Base-by-base conservation (phyloP, 139 green algal genomes). In the Edaphochlamys debaryana region DNA sequence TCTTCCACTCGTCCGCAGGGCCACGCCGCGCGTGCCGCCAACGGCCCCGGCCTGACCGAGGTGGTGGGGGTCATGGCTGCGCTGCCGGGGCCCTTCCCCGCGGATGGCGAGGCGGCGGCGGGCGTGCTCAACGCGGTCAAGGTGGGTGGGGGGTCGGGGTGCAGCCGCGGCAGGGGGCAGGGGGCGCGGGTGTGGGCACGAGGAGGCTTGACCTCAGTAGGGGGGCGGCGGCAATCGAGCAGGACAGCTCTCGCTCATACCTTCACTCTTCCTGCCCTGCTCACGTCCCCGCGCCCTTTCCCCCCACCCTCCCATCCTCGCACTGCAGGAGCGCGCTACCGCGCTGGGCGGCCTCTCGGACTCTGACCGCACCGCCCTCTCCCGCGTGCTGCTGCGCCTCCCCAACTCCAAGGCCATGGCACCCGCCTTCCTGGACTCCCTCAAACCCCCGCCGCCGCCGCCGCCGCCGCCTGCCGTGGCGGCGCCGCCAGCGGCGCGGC, bases 71-170 rank as follows among this genome's bases (percentile, higher is more conserved):
- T 74, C 32, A 30, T 82, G 62, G 32, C 42, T 3, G 5, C 32
- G n/a, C 7, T 69, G 76, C 42, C 63, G 45, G 70, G 54, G 38
- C 42, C 76, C 32, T 82, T 72, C 76, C 4, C 76, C 38, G 32
- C n/a, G 17, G 62, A 73, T 32, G 63, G 63, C 41, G 63, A 40
- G 20, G 9, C 19, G 23, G 70, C 76, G 3, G 63, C 76, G 0
- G 42, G 45, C 11, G 76, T 82, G 1, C 41, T 82, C 32, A 34
- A 22, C 8, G 76, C 76, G 17, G 45, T 82, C n/a, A 73, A 64
- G 76, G 76, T 82, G 32, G 27, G 73, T 36, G 29, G 38, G 3
- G 4, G 20, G 62, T 4, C 13, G n/a, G n/a, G n/a, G n/a, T n/a
- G n/a, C n/a, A n/a, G n/a, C n/a, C n/a, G n/a, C 23, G n/a, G 62